Evolutionary conservation across 805 yeast genomes (phyloP), one percentile per base, ranked within the genome.

Genomic region (Yamadazyma sp.): DNA sequence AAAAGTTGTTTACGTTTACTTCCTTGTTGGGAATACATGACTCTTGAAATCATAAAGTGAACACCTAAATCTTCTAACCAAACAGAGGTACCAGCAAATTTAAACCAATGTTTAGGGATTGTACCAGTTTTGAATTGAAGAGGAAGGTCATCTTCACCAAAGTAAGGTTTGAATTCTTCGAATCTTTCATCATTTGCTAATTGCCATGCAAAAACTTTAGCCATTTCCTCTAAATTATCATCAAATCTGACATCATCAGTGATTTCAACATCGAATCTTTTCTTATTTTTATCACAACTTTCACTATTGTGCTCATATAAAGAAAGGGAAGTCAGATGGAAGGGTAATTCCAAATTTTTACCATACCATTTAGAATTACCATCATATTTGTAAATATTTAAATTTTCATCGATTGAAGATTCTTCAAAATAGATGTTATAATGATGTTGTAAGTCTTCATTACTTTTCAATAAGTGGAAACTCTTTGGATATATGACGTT

Each of bases 21-120:
- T 3, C 55, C 55, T 18, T 26, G 31, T 3, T 52, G 53, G 19
- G 60, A 50, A 48, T 70, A 73, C 12, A 62, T 49, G 9, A 72
- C 50, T 36, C 78, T 53, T 12, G 74, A 64, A 11, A 66, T 67
- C 57, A 71, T 58, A 40, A 70, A 51, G 51, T 73, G 77, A 14
- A 71, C 64, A 23, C 73, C 71, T 43, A 70, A 71, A 16, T 65
- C 64, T 23, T 66, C 68, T 16, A 76, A 49, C 77, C 78, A 75
- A 12, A 73, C 73, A 1, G 75, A 62, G 3, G 76, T 65, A 2
- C 77, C 77, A 7, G 76, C 70, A 38, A 71, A 68, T 33, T 65
- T 58, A 41, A 48, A 69, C 78, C 79, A 75, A 39, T 53, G 50
- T 24, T 44, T 43, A 14, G 47, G 53, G 4, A 50, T 39, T 13